Conservation (phyloP, 352 stramenopile genomes). For the Globisporangium nunn region DNA sequence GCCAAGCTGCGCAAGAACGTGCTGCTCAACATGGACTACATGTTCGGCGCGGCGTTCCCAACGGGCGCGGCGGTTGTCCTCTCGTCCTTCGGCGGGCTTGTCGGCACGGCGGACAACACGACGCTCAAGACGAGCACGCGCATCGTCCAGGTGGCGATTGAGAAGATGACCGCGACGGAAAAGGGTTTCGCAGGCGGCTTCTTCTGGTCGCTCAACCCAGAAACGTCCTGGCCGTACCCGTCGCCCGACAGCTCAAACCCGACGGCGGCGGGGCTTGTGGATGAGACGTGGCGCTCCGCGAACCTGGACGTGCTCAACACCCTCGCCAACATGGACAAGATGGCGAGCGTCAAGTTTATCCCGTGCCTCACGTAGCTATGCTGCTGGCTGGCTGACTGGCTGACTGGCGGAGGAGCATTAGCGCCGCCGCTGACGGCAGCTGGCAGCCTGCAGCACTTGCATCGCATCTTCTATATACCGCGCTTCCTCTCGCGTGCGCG, state of each 20-base stretch:
- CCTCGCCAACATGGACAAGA: conserved; percentile 61
- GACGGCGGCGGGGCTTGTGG: conserved; percentile 51
- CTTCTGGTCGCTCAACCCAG: conserved; percentile 77
- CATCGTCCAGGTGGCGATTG: conserved; percentile 55
- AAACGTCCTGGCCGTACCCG: conserved; percentile 70
- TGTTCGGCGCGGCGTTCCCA: conserved; percentile 58
- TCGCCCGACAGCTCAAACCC: conserved; percentile 52
- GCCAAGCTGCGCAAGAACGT: conserved; percentile 54
- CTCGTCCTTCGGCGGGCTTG: conserved; percentile 77
- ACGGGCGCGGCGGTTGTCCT: conserved; percentile 62
- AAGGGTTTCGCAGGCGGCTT: conserved; percentile 67
- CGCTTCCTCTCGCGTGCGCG: no score
- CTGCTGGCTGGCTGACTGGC: no score
- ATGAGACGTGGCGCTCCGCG: conserved; percentile 60
- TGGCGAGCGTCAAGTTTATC: conserved; percentile 59
- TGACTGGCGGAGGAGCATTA: background rate
- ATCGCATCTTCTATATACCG: no score
- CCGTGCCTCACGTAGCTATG: conserved; percentile 35
- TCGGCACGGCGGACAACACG: conserved; percentile 48
- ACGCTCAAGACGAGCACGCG: conserved; percentile 61
- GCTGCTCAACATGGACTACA: conserved; percentile 74
- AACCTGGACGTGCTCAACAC: conserved; percentile 62
- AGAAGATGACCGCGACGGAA: conserved; percentile 45
- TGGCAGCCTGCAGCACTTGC: no score
- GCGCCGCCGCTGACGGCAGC: background rate